Percentiles rank a stretch among this genome's conserved stretches.
Conservation (phyloP, 2,329 filamentous ascomycete genomes). For the Hypoxylon sp. region DNA sequence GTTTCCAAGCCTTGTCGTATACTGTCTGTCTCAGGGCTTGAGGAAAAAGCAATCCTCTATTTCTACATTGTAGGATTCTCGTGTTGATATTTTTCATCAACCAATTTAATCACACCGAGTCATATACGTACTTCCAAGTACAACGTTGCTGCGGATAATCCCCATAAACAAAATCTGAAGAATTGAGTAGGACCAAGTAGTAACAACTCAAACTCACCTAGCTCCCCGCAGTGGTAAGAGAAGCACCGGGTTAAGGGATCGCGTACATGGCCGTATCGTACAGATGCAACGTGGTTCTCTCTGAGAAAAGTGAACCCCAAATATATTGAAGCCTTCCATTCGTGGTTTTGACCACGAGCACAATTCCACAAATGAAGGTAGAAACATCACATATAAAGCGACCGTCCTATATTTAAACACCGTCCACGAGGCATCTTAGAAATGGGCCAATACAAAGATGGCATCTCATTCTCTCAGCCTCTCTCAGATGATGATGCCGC, state of each 20-base stretch:
- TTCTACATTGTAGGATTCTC: constrained; percentile 1
- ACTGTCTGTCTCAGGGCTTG: constrained; percentile 16
- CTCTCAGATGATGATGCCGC: constrained; percentile 22
- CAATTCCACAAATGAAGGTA: constrained; percentile 18
- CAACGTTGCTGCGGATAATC: constrained; percentile 30
- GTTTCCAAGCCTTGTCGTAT: constrained; percentile 17
- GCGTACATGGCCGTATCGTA: constrained; percentile 23
- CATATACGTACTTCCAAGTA: constrained; percentile 27
- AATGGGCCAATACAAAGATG: constrained; percentile 16
- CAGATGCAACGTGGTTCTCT: constrained; percentile 35
- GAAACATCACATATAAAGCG: constrained; percentile 1
- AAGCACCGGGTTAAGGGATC: constrained; percentile 18
- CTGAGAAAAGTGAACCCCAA: constrained; percentile 13
- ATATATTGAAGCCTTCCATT: constrained; percentile 19
- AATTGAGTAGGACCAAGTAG: constrained; percentile 28
- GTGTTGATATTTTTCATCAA: constrained; percentile 18
- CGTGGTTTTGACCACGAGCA: constrained; percentile 7
- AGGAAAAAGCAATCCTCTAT: constrained; percentile 5
- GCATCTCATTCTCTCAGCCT: constrained; percentile 21
- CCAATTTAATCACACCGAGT: constrained; percentile 19
- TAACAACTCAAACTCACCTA: constrained; percentile 25
- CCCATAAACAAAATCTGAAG: constrained; percentile 11
- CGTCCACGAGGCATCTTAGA: constrained; percentile 7
- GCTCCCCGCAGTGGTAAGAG: constrained; percentile 20
- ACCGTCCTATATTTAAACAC: constrained; percentile 14